Percentiles rank a stretch among this genome's conserved stretches.
Evolutionary conservation across 2,329 filamentous ascomycete species (phyloP).

Genomic region (Penicillium carneum): DNA sequence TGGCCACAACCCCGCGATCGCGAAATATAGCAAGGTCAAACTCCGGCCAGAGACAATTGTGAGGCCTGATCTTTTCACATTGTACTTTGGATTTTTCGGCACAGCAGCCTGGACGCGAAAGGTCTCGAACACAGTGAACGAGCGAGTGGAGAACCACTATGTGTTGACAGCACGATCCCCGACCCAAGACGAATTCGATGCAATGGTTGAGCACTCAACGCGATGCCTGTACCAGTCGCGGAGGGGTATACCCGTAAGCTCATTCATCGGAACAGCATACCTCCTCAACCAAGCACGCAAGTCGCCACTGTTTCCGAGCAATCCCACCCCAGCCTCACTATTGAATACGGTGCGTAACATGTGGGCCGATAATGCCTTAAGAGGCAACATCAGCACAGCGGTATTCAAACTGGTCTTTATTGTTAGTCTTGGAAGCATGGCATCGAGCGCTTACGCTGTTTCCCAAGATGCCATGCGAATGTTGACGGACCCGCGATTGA

Average conservation of each 20-base stretch:
- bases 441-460: slow-evolving; percentile 19
- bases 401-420: slow-evolving; percentile 31
- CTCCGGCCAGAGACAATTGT: slow-evolving; percentile 39
- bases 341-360: slow-evolving; percentile 15
- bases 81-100: slow-evolving; percentile 41
- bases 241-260: slow-evolving; percentile 32
- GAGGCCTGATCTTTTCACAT: slow-evolving; percentile 37
- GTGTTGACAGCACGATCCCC: slow-evolving; percentile 37
- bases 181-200: slow-evolving; percentile 48
- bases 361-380: neutral
- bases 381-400: neutral
- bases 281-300: slow-evolving; percentile 25
- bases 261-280: slow-evolving; percentile 18
- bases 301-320: slow-evolving; percentile 17
- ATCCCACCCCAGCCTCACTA: slow-evolving; percentile 20
- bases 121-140: slow-evolving; percentile 8
- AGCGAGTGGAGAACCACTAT: slow-evolving; percentile 34
- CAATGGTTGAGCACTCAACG: slow-evolving; percentile 36
- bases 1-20: slow-evolving; percentile 23
- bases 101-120: slow-evolving; percentile 29
- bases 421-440: slow-evolving; percentile 9
- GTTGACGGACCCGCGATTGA: slow-evolving; percentile 37
- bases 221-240: slow-evolving; percentile 33
- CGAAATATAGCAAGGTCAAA: slow-evolving; percentile 26
- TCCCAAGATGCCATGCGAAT: slow-evolving; percentile 23